Percentiles rank a stretch among this genome's conserved stretches.
phyloP scores from a whole-genome alignment of 1,284 basidiomycete genomes.

The Pseudozyma tsukubaensis region DNA sequence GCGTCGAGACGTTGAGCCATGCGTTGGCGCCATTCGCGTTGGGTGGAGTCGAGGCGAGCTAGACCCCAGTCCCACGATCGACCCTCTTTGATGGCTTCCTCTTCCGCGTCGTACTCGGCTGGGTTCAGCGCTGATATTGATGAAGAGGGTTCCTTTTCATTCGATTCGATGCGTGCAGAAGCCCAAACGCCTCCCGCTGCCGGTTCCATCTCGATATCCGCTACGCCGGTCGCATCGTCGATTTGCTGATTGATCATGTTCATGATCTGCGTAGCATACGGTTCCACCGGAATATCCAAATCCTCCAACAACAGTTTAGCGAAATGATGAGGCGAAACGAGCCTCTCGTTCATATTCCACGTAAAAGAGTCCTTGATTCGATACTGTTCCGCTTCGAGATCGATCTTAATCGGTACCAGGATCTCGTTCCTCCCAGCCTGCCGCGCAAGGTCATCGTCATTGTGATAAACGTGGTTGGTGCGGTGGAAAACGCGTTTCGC shows the following conservation, averaged over 20 bases:
- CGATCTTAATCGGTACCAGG: conserved; percentile 90
- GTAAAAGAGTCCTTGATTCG: conserved; percentile 93
- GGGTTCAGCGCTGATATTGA: conserved; percentile 12
- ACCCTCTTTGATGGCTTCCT: conserved; percentile 39
- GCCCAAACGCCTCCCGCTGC: conserved; percentile 45
- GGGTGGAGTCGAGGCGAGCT: conserved; percentile 15
- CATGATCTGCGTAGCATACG: conserved; percentile 82
- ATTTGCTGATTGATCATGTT: conserved; percentile 89
- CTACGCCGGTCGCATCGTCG: conserved; percentile 80
- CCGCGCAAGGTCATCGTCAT: conserved; percentile 56
- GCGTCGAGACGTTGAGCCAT: conserved; percentile 39
- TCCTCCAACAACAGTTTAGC: conserved; percentile 88
- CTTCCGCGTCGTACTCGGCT: conserved; percentile 28
- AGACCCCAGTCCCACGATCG: conserved; percentile 46
- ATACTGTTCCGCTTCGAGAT: conserved; percentile 90
- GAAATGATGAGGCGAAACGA: conserved; percentile 85
- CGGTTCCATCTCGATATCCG: conserved; percentile 52
- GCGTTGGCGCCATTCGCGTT: conserved; percentile 33
- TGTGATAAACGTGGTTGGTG: conserved; percentile 79
- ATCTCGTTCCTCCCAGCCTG: conserved; percentile 72
- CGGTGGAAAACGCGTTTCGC: conserved; percentile 70
- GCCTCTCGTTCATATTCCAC: conserved; percentile 86
- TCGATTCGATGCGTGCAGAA: conserved; percentile 20
- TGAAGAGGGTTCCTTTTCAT: conserved; percentile 26
- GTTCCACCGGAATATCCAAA: conserved; percentile 78